phyloP scores from a whole-genome alignment of 306 rosid genomes.

The Sophora flavescens region DNA sequence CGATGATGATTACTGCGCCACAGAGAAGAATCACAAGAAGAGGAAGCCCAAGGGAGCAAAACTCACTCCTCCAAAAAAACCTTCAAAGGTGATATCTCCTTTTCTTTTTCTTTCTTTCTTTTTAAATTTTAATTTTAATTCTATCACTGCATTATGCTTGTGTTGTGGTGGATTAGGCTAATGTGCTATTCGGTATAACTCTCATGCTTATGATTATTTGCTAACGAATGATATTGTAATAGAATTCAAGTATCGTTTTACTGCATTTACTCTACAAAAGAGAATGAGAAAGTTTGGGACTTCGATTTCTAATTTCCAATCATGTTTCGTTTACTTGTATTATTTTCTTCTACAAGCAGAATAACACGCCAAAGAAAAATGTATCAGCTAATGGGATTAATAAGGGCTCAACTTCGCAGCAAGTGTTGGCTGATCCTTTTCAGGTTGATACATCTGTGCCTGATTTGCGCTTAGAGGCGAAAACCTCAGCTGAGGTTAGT shows the following conservation, averaged over 20 bases:
- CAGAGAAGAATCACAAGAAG: constrained; percentile 56
- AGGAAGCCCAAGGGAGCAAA: constrained; percentile 53
- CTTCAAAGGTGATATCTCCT: constrained; percentile 53
- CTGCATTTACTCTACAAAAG: background rate
- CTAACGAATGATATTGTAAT: background rate
- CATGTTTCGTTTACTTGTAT: background rate
- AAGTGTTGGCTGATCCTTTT: constrained; percentile 26
- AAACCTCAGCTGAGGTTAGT: constrained; percentile 71
- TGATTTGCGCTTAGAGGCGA: constrained; percentile 73
- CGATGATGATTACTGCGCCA: constrained; percentile 59
- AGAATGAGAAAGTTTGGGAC: background rate
- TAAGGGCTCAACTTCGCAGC: constrained; percentile 31
- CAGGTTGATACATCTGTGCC: constrained; percentile 52
- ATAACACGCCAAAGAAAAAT: constrained; percentile 65
- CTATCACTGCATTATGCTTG: background rate
- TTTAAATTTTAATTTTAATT: background rate
- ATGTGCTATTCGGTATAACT: background rate
- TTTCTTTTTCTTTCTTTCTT: background rate
- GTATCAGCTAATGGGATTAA: constrained; percentile 31
- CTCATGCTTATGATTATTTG: background rate
- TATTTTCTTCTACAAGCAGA: constrained; percentile 32
- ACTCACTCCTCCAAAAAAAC: constrained; percentile 53
- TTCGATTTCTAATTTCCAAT: background rate
- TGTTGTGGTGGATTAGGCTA: background rate
- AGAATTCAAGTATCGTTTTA: background rate